phyloP scores from a whole-genome alignment of 108 stramenopile genomes.

The Nannochloropsis salina region DNA sequence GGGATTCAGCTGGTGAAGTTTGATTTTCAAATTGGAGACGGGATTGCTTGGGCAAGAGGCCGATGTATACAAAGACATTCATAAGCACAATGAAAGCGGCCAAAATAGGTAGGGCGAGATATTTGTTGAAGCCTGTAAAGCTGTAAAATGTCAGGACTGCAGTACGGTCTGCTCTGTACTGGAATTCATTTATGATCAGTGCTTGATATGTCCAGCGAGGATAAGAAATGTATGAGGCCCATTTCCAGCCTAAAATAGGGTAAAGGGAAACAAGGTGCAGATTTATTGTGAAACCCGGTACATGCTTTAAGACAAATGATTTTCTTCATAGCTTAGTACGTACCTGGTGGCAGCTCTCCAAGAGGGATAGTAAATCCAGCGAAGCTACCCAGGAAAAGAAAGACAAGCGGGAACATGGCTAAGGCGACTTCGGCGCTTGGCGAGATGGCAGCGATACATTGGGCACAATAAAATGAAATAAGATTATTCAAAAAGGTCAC shows the following conservation, averaged over 20 bases:
- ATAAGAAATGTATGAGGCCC: slow-evolving; percentile 25
- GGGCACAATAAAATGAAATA: slow-evolving; percentile 29
- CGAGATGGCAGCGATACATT: slow-evolving; percentile 29
- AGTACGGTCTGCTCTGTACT: not conserved
- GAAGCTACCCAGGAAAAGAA: slow-evolving; percentile 27
- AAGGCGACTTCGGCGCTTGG: slow-evolving; percentile 27
- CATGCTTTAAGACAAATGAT: too few species aligned
- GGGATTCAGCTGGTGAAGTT: not conserved
- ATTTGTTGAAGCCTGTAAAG: not conserved
- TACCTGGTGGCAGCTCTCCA: slow-evolving; percentile 22
- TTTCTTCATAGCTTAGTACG: not conserved
- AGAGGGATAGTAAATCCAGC: slow-evolving; percentile 31
- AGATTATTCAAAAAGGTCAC: slow-evolving; percentile 21
- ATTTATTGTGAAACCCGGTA: too few species aligned
- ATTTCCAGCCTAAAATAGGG: slow-evolving; percentile 21
- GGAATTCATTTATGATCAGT: slow-evolving; percentile 12
- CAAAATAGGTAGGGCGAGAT: slow-evolving; percentile 9
- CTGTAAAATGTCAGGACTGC: slow-evolving; percentile 7
- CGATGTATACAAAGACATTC: not conserved
- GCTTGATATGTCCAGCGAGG: slow-evolving; percentile 20
- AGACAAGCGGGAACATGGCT: slow-evolving; percentile 27
- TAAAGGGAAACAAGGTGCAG: not conserved
- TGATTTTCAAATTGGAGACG: not conserved
- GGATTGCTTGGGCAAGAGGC: not conserved
- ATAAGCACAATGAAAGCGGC: not conserved